These are phyloP conservation scores for Geranium brycei DNA, from an alignment of 345 rosid genomes.

Conservation along the genomic window DNA sequence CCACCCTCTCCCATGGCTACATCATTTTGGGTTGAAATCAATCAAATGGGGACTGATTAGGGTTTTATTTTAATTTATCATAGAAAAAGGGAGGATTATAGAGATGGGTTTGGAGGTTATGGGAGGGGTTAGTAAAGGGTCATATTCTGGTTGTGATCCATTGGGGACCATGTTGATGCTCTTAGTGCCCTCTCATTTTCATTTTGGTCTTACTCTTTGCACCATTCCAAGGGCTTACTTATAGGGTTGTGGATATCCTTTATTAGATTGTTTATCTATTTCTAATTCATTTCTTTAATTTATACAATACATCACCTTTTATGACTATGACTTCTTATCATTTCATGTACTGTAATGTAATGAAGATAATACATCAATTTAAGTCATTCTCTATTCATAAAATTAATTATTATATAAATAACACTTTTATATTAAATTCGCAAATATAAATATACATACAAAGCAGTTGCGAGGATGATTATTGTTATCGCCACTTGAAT, in stretches of 20 bases:
- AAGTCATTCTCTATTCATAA: too few species aligned
- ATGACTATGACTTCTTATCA: not conserved
- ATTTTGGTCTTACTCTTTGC: not conserved
- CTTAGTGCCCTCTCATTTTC: not conserved
- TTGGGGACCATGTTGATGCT: constrained; percentile 16
- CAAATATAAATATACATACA: too few species aligned
- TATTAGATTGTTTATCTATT: not conserved
- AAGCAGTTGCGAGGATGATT: too few species aligned
- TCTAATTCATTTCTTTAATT: not conserved
- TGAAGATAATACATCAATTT: too few species aligned
- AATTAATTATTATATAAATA: too few species aligned
- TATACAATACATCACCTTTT: not conserved
- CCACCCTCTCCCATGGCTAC: not conserved
- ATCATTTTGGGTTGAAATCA: not conserved
- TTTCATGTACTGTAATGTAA: not conserved
- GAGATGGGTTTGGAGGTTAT: constrained; percentile 16
- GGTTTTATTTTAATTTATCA: not conserved
- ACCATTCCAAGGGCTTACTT: constrained; percentile 1
- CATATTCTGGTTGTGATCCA: constrained; percentile 28
- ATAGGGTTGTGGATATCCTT: not conserved
- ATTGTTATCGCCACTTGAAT: too few species aligned
- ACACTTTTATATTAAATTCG: too few species aligned
- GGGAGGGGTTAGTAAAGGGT: constrained; percentile 26
- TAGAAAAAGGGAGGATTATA: constrained; percentile 6
- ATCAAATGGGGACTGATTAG: not conserved